These are phyloP conservation scores for Filosporella fistucella DNA, from an alignment of 495 filamentous ascomycete species.

Conservation along the genomic window DNA sequence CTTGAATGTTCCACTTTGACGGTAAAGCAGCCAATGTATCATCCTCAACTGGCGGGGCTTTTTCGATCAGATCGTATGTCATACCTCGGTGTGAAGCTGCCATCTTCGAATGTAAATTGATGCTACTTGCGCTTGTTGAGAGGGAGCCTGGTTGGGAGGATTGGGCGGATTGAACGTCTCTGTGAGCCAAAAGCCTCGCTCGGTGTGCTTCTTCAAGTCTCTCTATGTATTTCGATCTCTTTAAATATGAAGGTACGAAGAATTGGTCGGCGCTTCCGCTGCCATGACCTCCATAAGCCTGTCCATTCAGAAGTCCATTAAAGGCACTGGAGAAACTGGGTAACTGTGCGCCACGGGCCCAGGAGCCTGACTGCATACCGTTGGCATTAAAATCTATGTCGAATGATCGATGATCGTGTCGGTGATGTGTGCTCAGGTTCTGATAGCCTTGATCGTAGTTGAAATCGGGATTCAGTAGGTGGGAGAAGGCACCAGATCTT, in stretches of 20 bases:
- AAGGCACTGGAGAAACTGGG: slow-evolving; percentile 29
- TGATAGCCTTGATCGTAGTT: slow-evolving; percentile 33
- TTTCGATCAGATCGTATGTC: slow-evolving; percentile 83
- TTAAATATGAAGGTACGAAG: slow-evolving; percentile 80
- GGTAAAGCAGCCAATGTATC: slow-evolving; percentile 65
- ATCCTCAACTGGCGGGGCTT: slow-evolving; percentile 53
- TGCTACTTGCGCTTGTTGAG: slow-evolving; percentile 59
- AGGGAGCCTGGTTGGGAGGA: slow-evolving; percentile 42
- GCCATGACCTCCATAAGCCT: slow-evolving; percentile 15
- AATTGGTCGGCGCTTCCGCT: slow-evolving; percentile 39
- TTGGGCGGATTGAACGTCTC: slow-evolving; percentile 35
- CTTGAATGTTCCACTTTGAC: slow-evolving; percentile 73
- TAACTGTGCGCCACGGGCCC: slow-evolving; percentile 32
- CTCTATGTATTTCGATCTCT: slow-evolving; percentile 69
- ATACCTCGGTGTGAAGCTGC: slow-evolving; percentile 74
- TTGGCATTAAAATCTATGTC: slow-evolving; percentile 31
- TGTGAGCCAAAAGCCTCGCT: slow-evolving; percentile 36
- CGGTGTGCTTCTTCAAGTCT: slow-evolving; percentile 67
- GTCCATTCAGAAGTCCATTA: slow-evolving; percentile 17
- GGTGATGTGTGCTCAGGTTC: slow-evolving; percentile 29
- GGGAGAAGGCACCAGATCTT: slow-evolving; percentile 52
- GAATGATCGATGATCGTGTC: slow-evolving; percentile 25
- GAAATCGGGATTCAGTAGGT: slow-evolving; percentile 53
- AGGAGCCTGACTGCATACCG: slow-evolving; percentile 27
- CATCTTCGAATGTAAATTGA: slow-evolving; percentile 58